Base-by-base conservation (phyloP, 352 stramenopile genomes). In the Pythium biforme region DNA sequence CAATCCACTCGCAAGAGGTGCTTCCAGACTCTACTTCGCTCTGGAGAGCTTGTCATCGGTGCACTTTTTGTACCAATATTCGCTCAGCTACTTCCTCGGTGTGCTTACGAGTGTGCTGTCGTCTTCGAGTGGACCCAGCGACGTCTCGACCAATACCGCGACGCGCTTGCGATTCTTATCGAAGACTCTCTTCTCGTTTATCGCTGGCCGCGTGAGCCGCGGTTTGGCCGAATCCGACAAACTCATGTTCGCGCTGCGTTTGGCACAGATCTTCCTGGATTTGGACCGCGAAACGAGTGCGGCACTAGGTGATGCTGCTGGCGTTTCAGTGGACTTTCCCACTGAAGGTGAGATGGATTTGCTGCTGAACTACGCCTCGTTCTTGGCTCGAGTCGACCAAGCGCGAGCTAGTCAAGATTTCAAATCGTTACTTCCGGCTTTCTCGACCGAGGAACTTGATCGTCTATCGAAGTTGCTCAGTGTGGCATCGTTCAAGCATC, bases 51-150 rank as follows among this genome's bases (percentile, higher is more conserved):
- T 99, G 45, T 90, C 88, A 34, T 90, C 96, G n/a, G 86, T 99
- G 23, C 96, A 98, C 75, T 99, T 98, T 66, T 74, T 99, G 43
- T 99, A 99, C 77, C 97, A 99, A 71, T 99, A 98, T 71, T 99
- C 93, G 62, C 79, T 99, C 0, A 82, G 88, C n/a, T 98, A 98
- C 55, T 99, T 99, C 73, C 88, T 99, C 46, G 84, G 84, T n/a
- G 84, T 99, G 29, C 74, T 99, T 23, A 86, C 94, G 10, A 87
- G 89, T 64, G 96, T 99, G 23, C 78, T 99, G 14, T 64, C 74
- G 10, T 68, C 76, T 17, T 70, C 79, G 9, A 59, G 14, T 11
- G 59, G 39, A 25, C 43, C 15, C 29, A 64, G 19, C 22, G 17
- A 46, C 6, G 48, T 19, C 7, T 27, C 45, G 1, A 59, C 46